These are phyloP conservation scores for Pseudohalonectria lignicola DNA, from an alignment of 2,329 filamentous ascomycete species.

Conservation along the genomic window DNA sequence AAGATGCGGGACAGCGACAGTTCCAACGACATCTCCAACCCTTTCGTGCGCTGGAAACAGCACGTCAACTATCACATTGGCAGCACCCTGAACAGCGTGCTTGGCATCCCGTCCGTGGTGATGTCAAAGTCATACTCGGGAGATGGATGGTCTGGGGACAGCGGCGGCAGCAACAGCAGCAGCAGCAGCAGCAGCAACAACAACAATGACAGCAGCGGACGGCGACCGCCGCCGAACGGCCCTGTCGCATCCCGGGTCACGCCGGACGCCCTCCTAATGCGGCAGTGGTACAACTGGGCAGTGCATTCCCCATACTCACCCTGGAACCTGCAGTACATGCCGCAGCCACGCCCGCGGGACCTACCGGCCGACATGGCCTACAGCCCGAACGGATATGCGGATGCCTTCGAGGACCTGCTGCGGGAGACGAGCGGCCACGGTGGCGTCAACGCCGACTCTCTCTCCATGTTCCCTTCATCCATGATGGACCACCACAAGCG, in stretches of 20 bases:
- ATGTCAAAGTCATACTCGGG: slow-evolving; percentile 12
- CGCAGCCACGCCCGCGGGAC: slow-evolving; percentile 34
- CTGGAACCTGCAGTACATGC: slow-evolving; percentile 29
- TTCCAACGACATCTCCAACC: slow-evolving; percentile 14
- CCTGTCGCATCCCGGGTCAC: slow-evolving; percentile 1
- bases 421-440: slow-evolving; percentile 27
- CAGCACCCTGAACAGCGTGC: slow-evolving; percentile 16
- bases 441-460: no score
- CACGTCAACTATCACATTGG: slow-evolving; percentile 26
- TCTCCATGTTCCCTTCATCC: no score
- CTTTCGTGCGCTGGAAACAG: slow-evolving; percentile 29
- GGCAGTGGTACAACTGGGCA: slow-evolving; percentile 21
- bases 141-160: no score
- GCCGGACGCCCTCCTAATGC: background rate
- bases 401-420: slow-evolving; percentile 48
- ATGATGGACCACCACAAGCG: slow-evolving; percentile 27
- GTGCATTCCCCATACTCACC: slow-evolving; percentile 31
- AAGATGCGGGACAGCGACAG: slow-evolving; percentile 11
- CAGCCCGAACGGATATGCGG: slow-evolving; percentile 37
- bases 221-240: background rate
- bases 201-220: background rate
- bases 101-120: slow-evolving; percentile 15
- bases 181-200: background rate
- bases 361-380: slow-evolving; percentile 23
- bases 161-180: background rate